phyloP scores from a whole-genome alignment of 805 yeast species.

The Lachancea nothofagi region DNA sequence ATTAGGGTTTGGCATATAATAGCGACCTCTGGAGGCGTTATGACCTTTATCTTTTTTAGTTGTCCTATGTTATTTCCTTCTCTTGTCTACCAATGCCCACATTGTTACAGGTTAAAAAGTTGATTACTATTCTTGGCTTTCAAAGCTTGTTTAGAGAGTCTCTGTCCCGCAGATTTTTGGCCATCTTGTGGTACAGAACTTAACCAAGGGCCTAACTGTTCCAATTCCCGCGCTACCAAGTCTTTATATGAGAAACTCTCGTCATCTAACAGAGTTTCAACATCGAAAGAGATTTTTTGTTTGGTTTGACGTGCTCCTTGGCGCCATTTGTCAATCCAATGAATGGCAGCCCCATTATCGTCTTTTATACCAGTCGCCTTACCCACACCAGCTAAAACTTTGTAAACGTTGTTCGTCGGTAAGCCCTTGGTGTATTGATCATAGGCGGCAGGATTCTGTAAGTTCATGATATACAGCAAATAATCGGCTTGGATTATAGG shows the following conservation, averaged over 20 bases:
- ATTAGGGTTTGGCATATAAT: too few relatives aligned
- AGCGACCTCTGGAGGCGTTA: too few relatives aligned
- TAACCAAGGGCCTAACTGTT: conserved; percentile 10
- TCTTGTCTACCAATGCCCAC: not conserved
- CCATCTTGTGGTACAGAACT: not conserved
- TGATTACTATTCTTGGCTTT: conserved; percentile 9
- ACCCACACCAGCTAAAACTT: conserved; percentile 45
- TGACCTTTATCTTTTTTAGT: too few relatives aligned
- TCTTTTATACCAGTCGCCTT: conserved; percentile 38
- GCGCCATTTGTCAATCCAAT: conserved; percentile 55
- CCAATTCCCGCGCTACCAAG: conserved; percentile 8
- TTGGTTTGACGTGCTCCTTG: conserved; percentile 41
- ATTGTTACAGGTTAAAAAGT: conserved; percentile 2
- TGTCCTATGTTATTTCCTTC: too few relatives aligned
- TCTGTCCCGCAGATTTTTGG: not conserved
- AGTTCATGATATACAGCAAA: conserved; percentile 65
- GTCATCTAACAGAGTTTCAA: conserved; percentile 12
- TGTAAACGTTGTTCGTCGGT: conserved; percentile 71
- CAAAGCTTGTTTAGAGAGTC: not conserved
- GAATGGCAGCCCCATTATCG: conserved; percentile 56
- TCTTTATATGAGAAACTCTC: conserved; percentile 8
- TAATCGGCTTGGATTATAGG: conserved; percentile 86
- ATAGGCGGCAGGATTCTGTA: conserved; percentile 37
- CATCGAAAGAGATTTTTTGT: conserved; percentile 9
- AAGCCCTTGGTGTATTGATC: conserved; percentile 20